Evolutionary conservation across 768 basidiomycete genomes (phyloP).

Genomic region (Mycena kentingensis): DNA sequence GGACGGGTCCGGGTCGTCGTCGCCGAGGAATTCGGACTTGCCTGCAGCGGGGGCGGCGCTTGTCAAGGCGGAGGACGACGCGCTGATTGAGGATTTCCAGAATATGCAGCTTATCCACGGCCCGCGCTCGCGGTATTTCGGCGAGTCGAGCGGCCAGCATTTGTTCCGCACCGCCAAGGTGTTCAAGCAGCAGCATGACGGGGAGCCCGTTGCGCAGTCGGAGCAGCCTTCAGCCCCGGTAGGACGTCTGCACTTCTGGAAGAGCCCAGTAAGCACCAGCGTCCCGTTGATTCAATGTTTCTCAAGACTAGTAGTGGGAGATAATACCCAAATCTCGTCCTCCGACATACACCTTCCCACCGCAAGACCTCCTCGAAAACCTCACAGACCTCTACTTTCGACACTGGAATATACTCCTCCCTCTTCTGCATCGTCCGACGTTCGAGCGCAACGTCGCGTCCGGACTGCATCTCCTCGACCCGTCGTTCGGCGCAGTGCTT

Average conservation of each 20-base stretch:
- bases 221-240: not conserved
- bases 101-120: not conserved
- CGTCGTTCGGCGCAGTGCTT: slow-evolving; percentile 45
- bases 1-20: not conserved
- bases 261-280: slow-evolving; percentile 29
- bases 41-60: too few relatives aligned
- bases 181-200: slow-evolving; percentile 41
- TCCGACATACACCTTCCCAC: slow-evolving; percentile 28
- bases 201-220: slow-evolving; percentile 12
- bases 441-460: slow-evolving; percentile 44
- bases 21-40: not conserved
- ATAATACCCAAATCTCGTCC: not conserved
- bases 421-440: slow-evolving; percentile 52
- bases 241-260: slow-evolving; percentile 20
- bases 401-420: slow-evolving; percentile 39
- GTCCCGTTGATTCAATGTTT: not conserved
- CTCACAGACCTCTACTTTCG: slow-evolving; percentile 55
- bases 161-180: slow-evolving; percentile 37
- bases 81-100: slow-evolving; percentile 9
- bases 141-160: slow-evolving; percentile 33
- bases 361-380: slow-evolving; percentile 36
- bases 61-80: not conserved
- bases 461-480: slow-evolving; percentile 39
- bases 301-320: slow-evolving; percentile 22
- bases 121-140: slow-evolving; percentile 25